Evolutionary conservation across 768 basidiomycete genomes (phyloP), one percentile per base, ranked within the genome.

Genomic region (Candolleomyces aberdarensis): DNA sequence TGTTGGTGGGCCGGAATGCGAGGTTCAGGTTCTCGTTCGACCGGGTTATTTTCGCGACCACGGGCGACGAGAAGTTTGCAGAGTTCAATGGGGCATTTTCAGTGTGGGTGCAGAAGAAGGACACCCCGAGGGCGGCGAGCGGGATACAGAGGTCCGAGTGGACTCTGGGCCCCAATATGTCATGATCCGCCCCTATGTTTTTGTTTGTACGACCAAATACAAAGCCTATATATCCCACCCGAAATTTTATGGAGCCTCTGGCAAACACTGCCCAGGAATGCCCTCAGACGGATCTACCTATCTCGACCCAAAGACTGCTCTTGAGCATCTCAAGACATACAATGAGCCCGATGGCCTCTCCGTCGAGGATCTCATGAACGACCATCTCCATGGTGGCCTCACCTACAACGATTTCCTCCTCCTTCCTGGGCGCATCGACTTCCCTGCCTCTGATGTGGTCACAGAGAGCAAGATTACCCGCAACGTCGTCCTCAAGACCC

Each of bases 381-480:
- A 91, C 0, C 81, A 78, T 50, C 75, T 86, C 64, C 88, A 94
- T 68, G 95, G 94, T 19, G 97, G 97, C 13, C 85, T 99, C 65
- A 97, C 97, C 14, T 98, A 98, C 79, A 98, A 98, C 71, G 97
- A 98, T 71, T 96, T 98, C 77, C 83, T 98, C 56, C 75, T 97
- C 63, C 83, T 98, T 14, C 96, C 96, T 9, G 96, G 97, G 44
- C 94, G 92, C 75, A 98, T 99, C 69, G 88, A 95, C 79, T 99
- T 99, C 74, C 80, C 90, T 11, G 91, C 92, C 1, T 81, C 83
- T 15, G 85, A 85, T 48, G 96, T 95, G 71, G 70, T 83, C 66
- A 87, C 92, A 2, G 94, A 98, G 78, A 90, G 86, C 68, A 85
- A 82, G 58, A 87, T 99, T 61, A 97, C 96, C 22, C 87, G 91